A percentile compares a stretch with the other conserved stretches of the same genome.
These are phyloP conservation scores for Entophlyctis luteolus DNA, from an alignment of 192 early-diverging fungal species.

Conservation along the genomic window DNA sequence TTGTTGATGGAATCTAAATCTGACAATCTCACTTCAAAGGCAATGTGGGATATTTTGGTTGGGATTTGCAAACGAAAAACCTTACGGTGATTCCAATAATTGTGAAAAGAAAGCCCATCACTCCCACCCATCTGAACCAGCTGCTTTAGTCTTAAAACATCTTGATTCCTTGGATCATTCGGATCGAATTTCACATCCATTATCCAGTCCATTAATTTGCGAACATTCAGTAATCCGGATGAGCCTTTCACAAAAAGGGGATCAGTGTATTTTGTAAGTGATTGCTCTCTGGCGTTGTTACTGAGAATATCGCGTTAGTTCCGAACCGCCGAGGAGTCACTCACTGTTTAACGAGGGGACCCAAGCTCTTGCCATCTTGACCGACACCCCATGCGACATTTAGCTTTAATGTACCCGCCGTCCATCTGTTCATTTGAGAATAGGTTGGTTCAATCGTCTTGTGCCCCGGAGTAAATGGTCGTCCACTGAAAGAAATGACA, in stretches of 20 bases:
- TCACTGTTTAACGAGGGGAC: conserved; percentile 31
- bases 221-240: conserved; percentile 30
- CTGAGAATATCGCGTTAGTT: too few relatives aligned
- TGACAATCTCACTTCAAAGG: not conserved
- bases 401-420: conserved; percentile 32
- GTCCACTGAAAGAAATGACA: conserved; percentile 18
- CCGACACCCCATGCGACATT: conserved; percentile 42
- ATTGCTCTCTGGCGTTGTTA: too few relatives aligned
- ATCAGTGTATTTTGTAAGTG: conserved; percentile 28
- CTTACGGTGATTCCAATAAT: conserved; percentile 31
- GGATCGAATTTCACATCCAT: conserved; percentile 39
- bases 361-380: conserved; percentile 34
- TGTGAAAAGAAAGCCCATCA: conserved; percentile 26
- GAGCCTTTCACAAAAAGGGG: conserved; percentile 24
- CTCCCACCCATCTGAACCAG: conserved; percentile 31
- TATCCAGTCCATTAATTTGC: conserved; percentile 46
- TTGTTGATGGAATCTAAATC: not conserved
- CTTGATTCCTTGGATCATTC: conserved; percentile 44
- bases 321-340: not conserved
- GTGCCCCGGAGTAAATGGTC: conserved; percentile 19
- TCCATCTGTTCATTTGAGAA: conserved; percentile 17
- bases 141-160: conserved; percentile 34
- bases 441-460: not conserved
- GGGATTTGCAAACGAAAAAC: conserved; percentile 46
- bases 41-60: conserved; percentile 24